phyloP scores from a whole-genome alignment of 352 stramenopile genomes.

The Pythium coloratum region DNA sequence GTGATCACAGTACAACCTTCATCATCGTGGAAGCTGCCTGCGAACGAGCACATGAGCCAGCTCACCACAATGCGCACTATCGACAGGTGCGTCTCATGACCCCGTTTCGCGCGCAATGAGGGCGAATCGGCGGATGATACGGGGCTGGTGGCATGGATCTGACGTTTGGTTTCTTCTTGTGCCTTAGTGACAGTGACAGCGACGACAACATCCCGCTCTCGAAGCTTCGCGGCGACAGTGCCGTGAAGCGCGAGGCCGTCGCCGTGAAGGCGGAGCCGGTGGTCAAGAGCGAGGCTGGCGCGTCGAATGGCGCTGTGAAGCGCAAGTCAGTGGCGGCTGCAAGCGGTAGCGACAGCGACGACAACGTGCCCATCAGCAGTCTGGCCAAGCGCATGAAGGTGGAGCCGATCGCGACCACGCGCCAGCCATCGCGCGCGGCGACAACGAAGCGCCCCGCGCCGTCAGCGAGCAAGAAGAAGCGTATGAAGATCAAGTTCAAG shows the following conservation, averaged over 20 bases:
- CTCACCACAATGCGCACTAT: neutral
- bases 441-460: constrained; percentile 18
- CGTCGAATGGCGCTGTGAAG: constrained; percentile 28
- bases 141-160: neutral
- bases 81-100: constrained; percentile 5
- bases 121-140: too few species aligned
- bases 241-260: constrained; percentile 19
- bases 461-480: constrained; percentile 52
- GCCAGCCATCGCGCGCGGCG: neutral
- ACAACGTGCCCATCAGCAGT: constrained; percentile 71
- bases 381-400: constrained; percentile 61
- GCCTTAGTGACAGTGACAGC: constrained; percentile 62
- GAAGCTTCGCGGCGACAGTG: constrained; percentile 41
- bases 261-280: constrained; percentile 14
- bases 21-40: neutral
- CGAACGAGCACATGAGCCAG: constrained; percentile 2
- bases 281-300: constrained; percentile 24
- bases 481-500: constrained; percentile 84
- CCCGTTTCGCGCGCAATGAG: neutral
- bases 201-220: constrained; percentile 81
- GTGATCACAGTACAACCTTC: neutral
- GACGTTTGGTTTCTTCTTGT: neutral
- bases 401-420: constrained; percentile 26
- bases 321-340: constrained; percentile 10
- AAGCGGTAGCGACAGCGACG: constrained; percentile 60